Base-by-base conservation (phyloP, 768 basidiomycete genomes). In the Tricholoma saponaceum region DNA sequence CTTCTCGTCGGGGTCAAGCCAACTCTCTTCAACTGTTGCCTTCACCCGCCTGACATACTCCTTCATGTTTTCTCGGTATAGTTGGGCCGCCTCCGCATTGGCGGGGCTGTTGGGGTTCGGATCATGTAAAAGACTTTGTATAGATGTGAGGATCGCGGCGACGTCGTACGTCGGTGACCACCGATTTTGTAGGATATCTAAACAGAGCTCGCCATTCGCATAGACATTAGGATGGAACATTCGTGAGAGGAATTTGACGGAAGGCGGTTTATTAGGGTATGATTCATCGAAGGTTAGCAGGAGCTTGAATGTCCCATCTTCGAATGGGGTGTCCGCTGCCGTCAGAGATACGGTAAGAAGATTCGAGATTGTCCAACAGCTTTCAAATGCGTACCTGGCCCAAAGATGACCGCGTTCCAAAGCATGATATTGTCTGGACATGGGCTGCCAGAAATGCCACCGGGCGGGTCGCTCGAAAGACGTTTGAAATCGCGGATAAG, bases 171-270 rank as follows among this genome's bases (percentile, higher is more conserved):
- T 98, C 5, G 97, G 97, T 23, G 90, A 92, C 97, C 97, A 99
- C 22, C 97, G 82, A 70, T 99, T 99, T 77, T 99, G 97, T 33
- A 99, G 82, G 67, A 98, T 99, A 72, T 98, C 97, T 52, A 99
- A 81, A 70, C 97, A 99, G 52, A 99, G 89, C 70, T 98, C 96
- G 60, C 97, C 97, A 65, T 97, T 98, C 46, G 91, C 90, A 73
- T 98, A 99, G 9, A 99, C 95, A 75, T 98, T 99, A 0, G 97
- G 97, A 70, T 99, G 96, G 76, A 99, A 98, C 96, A 98, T 98
- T 61, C 89, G 80, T 35, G 92, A 95, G 30, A 98, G 83, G 79
- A 99, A 99, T 68, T 95, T 95, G 64, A 99, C 96, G 5, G 91
- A 89, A 2, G 97, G 97, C 0, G 97, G 95, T 70, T 98, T 98